These are phyloP conservation scores for Zoysia pacifica DNA, from an alignment of 176 grass and related monocot genomes.

Conservation along the genomic window DNA sequence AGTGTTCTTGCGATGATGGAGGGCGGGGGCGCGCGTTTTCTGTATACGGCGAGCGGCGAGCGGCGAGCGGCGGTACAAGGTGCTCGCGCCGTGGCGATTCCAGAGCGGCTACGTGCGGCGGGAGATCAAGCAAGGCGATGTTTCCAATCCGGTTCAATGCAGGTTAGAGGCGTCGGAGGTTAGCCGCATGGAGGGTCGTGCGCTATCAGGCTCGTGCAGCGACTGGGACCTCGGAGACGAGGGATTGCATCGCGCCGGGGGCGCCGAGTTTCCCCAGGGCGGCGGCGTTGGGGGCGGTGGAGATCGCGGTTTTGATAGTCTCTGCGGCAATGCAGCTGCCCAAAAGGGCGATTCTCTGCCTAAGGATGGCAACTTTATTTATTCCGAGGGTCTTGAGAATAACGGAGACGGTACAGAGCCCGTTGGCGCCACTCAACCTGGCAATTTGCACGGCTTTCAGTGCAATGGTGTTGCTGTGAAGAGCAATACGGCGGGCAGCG, in stretches of 20 bases:
- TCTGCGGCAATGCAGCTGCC: not conserved
- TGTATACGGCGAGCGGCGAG: not conserved
- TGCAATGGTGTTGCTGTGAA: not conserved
- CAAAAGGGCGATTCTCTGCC: not conserved
- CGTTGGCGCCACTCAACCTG: not conserved
- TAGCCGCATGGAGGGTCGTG: not conserved
- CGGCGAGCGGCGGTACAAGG: slow-evolving; percentile 25
- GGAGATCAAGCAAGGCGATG: not conserved
- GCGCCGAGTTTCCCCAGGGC: not conserved
- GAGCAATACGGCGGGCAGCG: not conserved
- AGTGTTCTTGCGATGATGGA: slow-evolving; percentile 6
- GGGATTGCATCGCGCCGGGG: not conserved
- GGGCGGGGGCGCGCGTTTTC: not conserved
- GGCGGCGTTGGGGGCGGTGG: not conserved
- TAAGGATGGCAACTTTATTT: not conserved
- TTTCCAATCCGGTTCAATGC: not conserved
- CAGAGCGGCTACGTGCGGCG: not conserved
- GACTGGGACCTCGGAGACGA: not conserved
- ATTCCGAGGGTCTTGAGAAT: not conserved
- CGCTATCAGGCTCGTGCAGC: not conserved
- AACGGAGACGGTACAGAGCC: not conserved
- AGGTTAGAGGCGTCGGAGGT: not conserved
- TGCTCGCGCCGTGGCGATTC: slow-evolving; percentile 32
- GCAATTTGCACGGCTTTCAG: not conserved
- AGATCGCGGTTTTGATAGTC: not conserved